Conservation (phyloP, 768 basidiomycete species). For the Boletus rex-veris region DNA sequence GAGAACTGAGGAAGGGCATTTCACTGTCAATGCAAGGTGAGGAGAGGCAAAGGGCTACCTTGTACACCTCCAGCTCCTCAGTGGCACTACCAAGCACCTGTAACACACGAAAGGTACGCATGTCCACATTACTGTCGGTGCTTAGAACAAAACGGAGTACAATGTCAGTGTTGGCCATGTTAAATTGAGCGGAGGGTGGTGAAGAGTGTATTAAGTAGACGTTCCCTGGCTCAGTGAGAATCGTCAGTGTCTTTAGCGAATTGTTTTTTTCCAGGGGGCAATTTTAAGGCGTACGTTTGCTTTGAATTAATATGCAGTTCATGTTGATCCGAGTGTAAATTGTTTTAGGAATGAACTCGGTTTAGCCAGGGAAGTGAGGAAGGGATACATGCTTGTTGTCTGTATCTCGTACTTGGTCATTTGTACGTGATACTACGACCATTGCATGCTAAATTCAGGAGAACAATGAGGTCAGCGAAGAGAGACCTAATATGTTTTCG, state of each 20-base stretch:
- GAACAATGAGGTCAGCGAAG: slow-evolving; percentile 21
- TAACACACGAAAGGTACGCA: slow-evolving; percentile 43
- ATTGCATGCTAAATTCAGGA: slow-evolving; percentile 24
- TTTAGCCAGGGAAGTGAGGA: slow-evolving; percentile 12
- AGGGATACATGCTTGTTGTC: slow-evolving; percentile 10
- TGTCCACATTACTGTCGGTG: slow-evolving; percentile 31
- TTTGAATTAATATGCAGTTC: slow-evolving; percentile 11
- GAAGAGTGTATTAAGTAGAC: background rate
- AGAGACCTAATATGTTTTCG: slow-evolving; percentile 1
- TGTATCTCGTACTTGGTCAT: slow-evolving; percentile 11
- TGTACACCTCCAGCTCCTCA: slow-evolving; percentile 41
- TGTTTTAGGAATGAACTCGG: slow-evolving; percentile 15
- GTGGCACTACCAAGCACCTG: slow-evolving; percentile 30
- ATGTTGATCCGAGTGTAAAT: slow-evolving; percentile 23
- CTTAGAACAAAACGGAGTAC: slow-evolving; percentile 38
- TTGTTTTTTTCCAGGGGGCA: background rate
- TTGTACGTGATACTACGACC: slow-evolving; percentile 25
- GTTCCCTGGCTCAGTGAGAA: background rate
- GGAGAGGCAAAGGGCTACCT: slow-evolving; percentile 24
- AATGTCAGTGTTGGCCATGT: slow-evolving; percentile 36
- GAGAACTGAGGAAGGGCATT: slow-evolving; percentile 32
- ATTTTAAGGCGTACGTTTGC: slow-evolving; percentile 6
- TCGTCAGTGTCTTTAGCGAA: background rate
- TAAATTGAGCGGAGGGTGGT: background rate
- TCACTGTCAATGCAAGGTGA: background rate